Percentiles rank a stretch among this genome's conserved stretches.
phyloP scores from a whole-genome alignment of 768 basidiomycete genomes.

The Amylocystis lapponica region DNA sequence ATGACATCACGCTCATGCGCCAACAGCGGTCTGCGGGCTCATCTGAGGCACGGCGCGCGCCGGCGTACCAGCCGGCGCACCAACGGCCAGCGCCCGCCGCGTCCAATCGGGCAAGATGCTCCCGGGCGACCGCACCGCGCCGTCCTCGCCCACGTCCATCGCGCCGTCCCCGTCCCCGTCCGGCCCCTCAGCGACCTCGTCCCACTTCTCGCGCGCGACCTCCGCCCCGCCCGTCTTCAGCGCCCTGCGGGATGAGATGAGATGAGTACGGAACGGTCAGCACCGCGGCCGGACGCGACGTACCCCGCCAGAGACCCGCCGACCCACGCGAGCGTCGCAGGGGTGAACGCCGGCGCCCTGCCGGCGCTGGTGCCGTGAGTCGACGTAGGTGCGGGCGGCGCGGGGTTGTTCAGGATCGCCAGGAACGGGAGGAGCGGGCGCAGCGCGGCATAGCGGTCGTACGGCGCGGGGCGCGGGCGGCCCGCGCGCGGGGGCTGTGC shows the following conservation, averaged over 20 bases:
- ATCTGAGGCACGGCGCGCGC: conserved; percentile 7
- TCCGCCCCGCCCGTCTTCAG: conserved; percentile 86
- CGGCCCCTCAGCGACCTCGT: conserved; percentile 49
- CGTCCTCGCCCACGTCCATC: conserved; percentile 29
- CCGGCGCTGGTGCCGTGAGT: conserved; percentile 60
- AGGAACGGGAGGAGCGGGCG: conserved; percentile 68
- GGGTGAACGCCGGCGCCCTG: conserved; percentile 82
- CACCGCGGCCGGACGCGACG: conserved; percentile 20
- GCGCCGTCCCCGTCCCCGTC: conserved; percentile 31
- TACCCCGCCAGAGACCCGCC: conserved; percentile 92
- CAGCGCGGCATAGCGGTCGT: conserved; percentile 72
- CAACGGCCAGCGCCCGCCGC: conserved; percentile 49
- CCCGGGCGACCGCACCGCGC: conserved; percentile 22
- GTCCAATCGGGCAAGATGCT: conserved; percentile 82
- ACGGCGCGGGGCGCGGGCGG: conserved; percentile 39
- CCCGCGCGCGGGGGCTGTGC: conserved; percentile 33
- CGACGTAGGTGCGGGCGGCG: conserved; percentile 43
- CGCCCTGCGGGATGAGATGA: conserved; percentile 38
- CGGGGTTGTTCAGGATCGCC: conserved; percentile 82
- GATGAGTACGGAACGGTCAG: not conserved
- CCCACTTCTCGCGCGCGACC: conserved; percentile 81
- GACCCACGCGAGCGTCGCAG: conserved; percentile 82
- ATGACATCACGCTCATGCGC: no score
- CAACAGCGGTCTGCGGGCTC: conserved; percentile 24
- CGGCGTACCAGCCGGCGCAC: conserved; percentile 52